Evolutionary conservation across 2,329 filamentous ascomycete genomes (phyloP), one percentile per base, ranked within the genome.

Genomic region (Apiospora phragmitis): DNA sequence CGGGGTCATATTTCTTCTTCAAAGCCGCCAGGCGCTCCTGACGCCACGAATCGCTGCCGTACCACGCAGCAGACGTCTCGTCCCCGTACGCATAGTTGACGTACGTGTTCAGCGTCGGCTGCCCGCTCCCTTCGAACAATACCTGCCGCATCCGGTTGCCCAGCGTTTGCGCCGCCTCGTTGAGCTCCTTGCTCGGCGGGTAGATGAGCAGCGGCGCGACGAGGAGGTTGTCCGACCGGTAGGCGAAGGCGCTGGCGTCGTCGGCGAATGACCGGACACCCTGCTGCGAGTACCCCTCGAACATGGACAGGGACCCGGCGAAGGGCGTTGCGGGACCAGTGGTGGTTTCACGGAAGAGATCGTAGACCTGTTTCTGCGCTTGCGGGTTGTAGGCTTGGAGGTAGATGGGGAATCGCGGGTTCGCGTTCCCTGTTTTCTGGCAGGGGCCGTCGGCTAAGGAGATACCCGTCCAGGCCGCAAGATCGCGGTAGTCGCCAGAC

Each of bases 71-170:
- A 0, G 78, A 74, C 1, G 76, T 75, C 78, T 89, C 86, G 11
- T 84, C 79, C 1, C 86, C 86, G 68, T 81, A 81, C 0, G 85
- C 86, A 73, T 88, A 89, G 76, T 89, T 89, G 68, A 87, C 80
- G 70, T 88, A 87, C 0, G 80, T 76, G 70, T 82, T 78, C 67
- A 82, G 55, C 42, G 79, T 74, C 1, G 74, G 69, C 32, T 77
- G 70, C 3, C 80, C 83, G 67, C 75, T 82, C 0, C 76, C 80
- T 12, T 77, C 71, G 51, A 78, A 75, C 6, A 86, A 75, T 6
- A 83, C 79, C 5, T 81, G 67, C 4, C 84, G 80, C 5, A 85
- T 72, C 71, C 76, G 69, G 29, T 83, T 79, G 3, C 84, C 84
- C 21, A 84, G 72, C 32, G 74, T 69, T 7, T 71, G 71, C 1